Conservation (phyloP, 495 filamentous ascomycete genomes). For the Aspergillus heteromorphus region DNA sequence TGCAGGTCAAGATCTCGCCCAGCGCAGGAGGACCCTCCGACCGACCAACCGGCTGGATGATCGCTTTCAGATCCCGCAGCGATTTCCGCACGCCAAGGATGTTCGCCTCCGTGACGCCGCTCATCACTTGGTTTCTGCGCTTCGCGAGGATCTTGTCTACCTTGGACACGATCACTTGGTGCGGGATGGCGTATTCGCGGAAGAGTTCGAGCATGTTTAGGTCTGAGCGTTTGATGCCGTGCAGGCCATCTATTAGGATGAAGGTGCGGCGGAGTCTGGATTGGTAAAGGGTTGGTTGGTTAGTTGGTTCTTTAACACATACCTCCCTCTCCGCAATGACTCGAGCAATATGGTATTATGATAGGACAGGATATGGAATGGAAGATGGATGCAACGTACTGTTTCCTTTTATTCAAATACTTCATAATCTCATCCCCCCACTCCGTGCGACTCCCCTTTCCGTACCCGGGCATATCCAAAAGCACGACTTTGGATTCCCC, state of each 20-base stretch:
- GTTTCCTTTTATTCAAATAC: constrained; percentile 65
- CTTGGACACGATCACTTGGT: constrained; percentile 80
- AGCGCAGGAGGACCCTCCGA: constrained; percentile 40
- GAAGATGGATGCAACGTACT: constrained; percentile 44
- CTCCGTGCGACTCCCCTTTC: constrained; percentile 62
- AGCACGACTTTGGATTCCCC: constrained; percentile 55
- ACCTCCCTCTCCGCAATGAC: no score
- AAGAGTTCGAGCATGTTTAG: constrained; percentile 59
- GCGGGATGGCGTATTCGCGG: constrained; percentile 55
- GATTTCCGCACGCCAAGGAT: constrained; percentile 26
- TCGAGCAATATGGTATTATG: no score
- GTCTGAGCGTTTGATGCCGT: constrained; percentile 77
- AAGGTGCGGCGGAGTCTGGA: constrained; percentile 66
- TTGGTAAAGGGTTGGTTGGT: no score
- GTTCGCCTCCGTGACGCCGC: constrained; percentile 22
- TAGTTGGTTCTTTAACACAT: no score
- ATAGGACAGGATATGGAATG: no score
- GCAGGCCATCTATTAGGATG: constrained; percentile 72
- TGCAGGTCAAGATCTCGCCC: constrained; percentile 48
- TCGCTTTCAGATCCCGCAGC: constrained; percentile 21
- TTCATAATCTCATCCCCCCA: constrained; percentile 88
- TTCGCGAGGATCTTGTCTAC: constrained; percentile 54
- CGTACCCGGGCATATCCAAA: constrained; percentile 95
- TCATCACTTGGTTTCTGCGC: constrained; percentile 27
- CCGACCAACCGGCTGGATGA: constrained; percentile 29